Evolutionary conservation across 768 basidiomycete species (phyloP), one percentile per base, ranked within the genome.

Genomic region (Bullera alba): DNA sequence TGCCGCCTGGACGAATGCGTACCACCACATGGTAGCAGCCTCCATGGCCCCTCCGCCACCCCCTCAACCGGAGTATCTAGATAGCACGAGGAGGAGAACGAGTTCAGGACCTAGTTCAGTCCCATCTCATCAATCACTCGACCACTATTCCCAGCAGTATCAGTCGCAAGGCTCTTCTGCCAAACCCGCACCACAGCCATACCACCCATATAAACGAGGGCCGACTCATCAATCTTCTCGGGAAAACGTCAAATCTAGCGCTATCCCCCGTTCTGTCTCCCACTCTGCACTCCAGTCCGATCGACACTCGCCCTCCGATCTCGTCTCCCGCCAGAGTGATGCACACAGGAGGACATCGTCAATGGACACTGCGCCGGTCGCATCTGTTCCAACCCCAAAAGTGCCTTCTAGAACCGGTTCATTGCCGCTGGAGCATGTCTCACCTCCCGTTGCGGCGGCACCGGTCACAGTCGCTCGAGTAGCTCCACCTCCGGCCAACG

Each of bases 1-100:
- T 36, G 57, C 57, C 12, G 65, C 65, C 6, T 69, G 67, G 67
- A 57, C 67, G 6, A 60, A 61, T 37, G 63, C 65, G n/a, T 67
- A 67, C 38, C 60, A 64, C 25, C 62, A 64, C 25, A 63, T 63
- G 62, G 45, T 64, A 15, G 60, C 63, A 54, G 58, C 56, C 8
- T 54, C 53, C 34, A 58, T 54, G 43, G 49, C 53, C 14, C 48
- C 55, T 26, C 46, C 60, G 29, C 48, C 59, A 29, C 25, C 46
- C 17, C 19, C 49, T 34, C 49, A 54, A 26, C 43, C 23, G n/a
- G 26, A 23, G 34, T 37, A n/a, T 29, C 29, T 19, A 36, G n/a
- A n/a, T n/a, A 12, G 17, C 44, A 57, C 12, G 15, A 49, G 60
- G 34, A 50, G 60, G 38, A 38, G 60, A 25, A 57, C 54, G 23